phyloP scores from a whole-genome alignment of 345 rosid genomes.

The Eucalyptus dawsonii region DNA sequence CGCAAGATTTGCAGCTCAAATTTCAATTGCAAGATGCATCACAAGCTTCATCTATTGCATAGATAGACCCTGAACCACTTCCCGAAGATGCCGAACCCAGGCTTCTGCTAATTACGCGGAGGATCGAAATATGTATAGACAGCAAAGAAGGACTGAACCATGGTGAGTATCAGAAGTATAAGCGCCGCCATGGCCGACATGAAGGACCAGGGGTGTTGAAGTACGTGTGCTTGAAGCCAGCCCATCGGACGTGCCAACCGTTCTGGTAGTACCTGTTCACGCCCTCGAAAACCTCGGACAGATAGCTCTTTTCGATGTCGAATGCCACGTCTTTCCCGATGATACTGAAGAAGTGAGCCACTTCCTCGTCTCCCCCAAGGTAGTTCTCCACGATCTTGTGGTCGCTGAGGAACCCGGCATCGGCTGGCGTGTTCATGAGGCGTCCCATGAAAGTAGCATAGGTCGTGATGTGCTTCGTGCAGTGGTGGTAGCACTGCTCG shows the following conservation, averaged over 20 bases:
- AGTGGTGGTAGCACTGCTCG: slow-evolving; percentile 35
- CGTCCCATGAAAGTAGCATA: slow-evolving; percentile 43
- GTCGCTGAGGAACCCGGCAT: slow-evolving; percentile 33
- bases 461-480: slow-evolving; percentile 32
- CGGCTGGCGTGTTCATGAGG: slow-evolving; percentile 24
- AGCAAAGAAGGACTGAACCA: slow-evolving; percentile 28
- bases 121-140: slow-evolving; percentile 1
- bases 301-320: slow-evolving; percentile 22
- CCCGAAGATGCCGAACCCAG: not conserved
- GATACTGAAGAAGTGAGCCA: slow-evolving; percentile 25
- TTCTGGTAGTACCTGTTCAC: slow-evolving; percentile 35
- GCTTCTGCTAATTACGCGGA: not conserved
- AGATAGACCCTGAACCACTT: not conserved
- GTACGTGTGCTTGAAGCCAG: slow-evolving; percentile 38
- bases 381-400: slow-evolving; percentile 35
- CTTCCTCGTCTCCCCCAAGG: slow-evolving; percentile 35
- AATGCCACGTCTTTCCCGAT: slow-evolving; percentile 36
- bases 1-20: not conserved
- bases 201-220: slow-evolving; percentile 53
- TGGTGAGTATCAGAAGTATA: slow-evolving; percentile 28
- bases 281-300: slow-evolving; percentile 18
- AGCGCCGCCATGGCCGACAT: slow-evolving; percentile 39
- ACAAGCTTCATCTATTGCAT: not conserved
- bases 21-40: not conserved
- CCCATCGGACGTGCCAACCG: slow-evolving; percentile 41